Conservation (phyloP, 192 early-diverging fungal species). For the Coemansia biformis region DNA sequence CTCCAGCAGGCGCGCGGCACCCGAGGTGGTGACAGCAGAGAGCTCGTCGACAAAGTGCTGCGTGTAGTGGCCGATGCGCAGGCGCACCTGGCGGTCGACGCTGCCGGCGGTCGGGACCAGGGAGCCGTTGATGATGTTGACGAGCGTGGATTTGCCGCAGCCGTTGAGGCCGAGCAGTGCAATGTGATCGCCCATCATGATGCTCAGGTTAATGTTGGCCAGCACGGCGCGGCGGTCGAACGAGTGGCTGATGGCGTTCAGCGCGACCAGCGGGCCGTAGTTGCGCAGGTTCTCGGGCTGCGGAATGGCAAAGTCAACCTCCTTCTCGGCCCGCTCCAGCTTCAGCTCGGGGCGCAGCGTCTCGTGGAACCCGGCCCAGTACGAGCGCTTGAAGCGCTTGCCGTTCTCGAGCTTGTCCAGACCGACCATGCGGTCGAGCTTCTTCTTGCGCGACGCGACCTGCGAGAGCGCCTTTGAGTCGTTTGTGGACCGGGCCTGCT, state of each 20-base stretch:
- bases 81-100: constrained; percentile 57
- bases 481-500: constrained; percentile 65
- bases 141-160: constrained; percentile 72
- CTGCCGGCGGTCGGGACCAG: constrained; percentile 58
- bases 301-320: constrained; percentile 60
- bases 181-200: constrained; percentile 64
- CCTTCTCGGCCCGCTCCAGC: constrained; percentile 55
- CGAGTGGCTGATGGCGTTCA: constrained; percentile 55
- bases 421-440: constrained; percentile 60
- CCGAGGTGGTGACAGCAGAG: constrained; percentile 47
- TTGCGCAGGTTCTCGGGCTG: constrained; percentile 64
- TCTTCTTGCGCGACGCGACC: constrained; percentile 74
- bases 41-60: constrained; percentile 78
- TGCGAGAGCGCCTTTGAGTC: constrained; percentile 77
- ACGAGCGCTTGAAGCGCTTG: constrained; percentile 62
- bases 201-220: constrained; percentile 61
- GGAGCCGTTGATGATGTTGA: constrained; percentile 67
- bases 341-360: constrained; percentile 53
- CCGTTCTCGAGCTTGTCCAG: constrained; percentile 64
- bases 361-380: constrained; percentile 54
- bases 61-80: constrained; percentile 76
- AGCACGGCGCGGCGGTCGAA: constrained; percentile 48
- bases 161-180: constrained; percentile 82
- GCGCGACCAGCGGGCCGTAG: constrained; percentile 58
- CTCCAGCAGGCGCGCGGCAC: constrained; percentile 50